Evolutionary conservation across 2,329 filamentous ascomycete species (phyloP).

Genomic region (Cladorrhinum sp.): DNA sequence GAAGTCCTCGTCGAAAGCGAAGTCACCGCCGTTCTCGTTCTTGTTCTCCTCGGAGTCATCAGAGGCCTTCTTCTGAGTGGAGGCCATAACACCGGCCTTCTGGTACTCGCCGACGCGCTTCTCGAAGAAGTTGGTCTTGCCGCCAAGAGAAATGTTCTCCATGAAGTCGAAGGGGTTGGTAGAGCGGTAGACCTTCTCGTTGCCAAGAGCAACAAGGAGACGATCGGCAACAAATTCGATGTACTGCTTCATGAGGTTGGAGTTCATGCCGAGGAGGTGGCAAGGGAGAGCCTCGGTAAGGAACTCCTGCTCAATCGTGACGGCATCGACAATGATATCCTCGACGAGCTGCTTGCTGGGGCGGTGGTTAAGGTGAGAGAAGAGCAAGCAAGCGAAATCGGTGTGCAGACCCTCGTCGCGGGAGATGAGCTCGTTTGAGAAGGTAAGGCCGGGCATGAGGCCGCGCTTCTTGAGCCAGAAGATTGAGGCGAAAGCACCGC

Average conservation of each 20-base stretch:
- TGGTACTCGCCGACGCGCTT: conserved; percentile 99
- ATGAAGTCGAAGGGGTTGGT: conserved; percentile 99
- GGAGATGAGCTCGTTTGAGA: conserved; percentile 99
- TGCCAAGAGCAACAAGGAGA: conserved; percentile 87
- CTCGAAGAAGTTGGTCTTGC: conserved; percentile 99
- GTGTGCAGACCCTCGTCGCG: conserved; percentile 99
- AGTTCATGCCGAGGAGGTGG: conserved; percentile 95
- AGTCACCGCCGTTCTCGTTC: conserved; percentile 67
- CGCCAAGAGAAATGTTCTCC: conserved; percentile 98
- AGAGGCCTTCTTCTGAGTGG: conserved; percentile 65
- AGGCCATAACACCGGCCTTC: conserved; percentile 97
- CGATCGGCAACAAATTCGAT: conserved; percentile 99
- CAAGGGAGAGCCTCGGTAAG: conserved; percentile 91
- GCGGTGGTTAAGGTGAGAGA: conserved; percentile 94
- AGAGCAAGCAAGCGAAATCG: conserved; percentile 95
- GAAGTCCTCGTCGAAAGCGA: conserved; percentile 95
- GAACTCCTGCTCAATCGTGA: conserved; percentile 96
- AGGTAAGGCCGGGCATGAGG: conserved; percentile 96
- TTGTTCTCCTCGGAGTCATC: conserved; percentile 44
- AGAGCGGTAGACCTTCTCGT: conserved; percentile 88
- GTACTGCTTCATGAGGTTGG: conserved; percentile 97
- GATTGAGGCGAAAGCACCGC: conserved; percentile 95
- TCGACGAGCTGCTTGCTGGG: conserved; percentile 77
- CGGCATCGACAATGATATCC: conserved; percentile 90
- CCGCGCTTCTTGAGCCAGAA: conserved; percentile 99